Percentiles rank a stretch among this genome's conserved stretches.
phyloP scores from a whole-genome alignment of 148 eudicot genomes.

The Euryodendron excelsum region DNA sequence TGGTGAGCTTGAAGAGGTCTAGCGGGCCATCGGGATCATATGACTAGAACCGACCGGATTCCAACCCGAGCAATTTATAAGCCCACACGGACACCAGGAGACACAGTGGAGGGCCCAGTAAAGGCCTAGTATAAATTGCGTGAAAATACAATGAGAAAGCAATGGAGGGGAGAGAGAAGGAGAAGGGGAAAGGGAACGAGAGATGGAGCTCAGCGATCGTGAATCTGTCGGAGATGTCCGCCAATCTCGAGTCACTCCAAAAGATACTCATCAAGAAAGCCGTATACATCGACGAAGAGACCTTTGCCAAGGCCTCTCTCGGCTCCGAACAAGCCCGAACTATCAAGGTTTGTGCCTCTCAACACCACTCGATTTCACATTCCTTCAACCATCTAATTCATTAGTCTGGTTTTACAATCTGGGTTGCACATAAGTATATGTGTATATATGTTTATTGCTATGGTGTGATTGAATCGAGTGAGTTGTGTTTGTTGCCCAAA shows the following conservation, averaged over 20 bases:
- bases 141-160: not conserved
- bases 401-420: too few species aligned
- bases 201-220: conserved; percentile 80
- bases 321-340: conserved; percentile 80
- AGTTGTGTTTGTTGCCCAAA: not conserved
- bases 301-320: conserved; percentile 78
- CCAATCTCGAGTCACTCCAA: conserved; percentile 72
- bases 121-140: not conserved
- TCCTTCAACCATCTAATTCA: not conserved
- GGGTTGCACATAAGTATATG: not conserved
- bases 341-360: conserved; percentile 59
- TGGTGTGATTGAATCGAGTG: not conserved
- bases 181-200: conserved; percentile 49
- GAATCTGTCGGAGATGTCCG: conserved; percentile 69
- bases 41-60: too few species aligned
- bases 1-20: too few species aligned
- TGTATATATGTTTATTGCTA: not conserved
- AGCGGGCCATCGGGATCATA: too few species aligned
- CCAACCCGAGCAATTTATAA: too few species aligned
- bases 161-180: conserved; percentile 46
- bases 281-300: conserved; percentile 78
- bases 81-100: too few species aligned
- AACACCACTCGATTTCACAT: not conserved
- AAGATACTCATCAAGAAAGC: conserved; percentile 75
- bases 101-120: not conserved